Evolutionary conservation across 805 yeast genomes (phyloP).

Genomic region (Candida odintsovae): DNA sequence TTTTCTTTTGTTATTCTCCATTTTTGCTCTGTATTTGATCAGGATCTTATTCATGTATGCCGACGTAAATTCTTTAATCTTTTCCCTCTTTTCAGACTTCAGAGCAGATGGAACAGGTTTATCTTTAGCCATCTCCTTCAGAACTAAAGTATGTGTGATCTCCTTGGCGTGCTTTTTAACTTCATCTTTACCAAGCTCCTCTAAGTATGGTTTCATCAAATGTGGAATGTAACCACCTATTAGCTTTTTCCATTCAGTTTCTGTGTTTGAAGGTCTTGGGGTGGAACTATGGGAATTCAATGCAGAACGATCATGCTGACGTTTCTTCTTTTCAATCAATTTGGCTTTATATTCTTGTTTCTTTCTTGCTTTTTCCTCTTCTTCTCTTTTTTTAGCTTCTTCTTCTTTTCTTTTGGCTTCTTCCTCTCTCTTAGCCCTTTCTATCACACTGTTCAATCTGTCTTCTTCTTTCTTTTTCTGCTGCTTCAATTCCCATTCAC

Average conservation of each 20-base stretch:
- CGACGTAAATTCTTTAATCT: constrained; percentile 59
- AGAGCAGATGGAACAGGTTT: constrained; percentile 48
- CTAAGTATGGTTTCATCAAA: constrained; percentile 58
- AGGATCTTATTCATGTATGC: constrained; percentile 64
- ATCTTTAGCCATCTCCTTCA: constrained; percentile 52
- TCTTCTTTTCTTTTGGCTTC: constrained; percentile 19
- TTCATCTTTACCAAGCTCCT: constrained; percentile 64
- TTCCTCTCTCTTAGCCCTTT: constrained; percentile 30
- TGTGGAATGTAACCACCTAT: constrained; percentile 82
- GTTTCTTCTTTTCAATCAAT: constrained; percentile 18
- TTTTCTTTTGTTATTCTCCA: constrained; percentile 9
- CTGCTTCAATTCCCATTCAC: constrained; percentile 20
- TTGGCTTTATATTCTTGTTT: constrained; percentile 31
- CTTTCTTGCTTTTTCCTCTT: constrained; percentile 13
- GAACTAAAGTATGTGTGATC: constrained; percentile 57
- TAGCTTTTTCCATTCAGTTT: constrained; percentile 30
- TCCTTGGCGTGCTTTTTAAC: constrained; percentile 77
- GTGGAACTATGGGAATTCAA: constrained; percentile 1
- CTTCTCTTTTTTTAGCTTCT: constrained; percentile 18
- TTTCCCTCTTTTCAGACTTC: constrained; percentile 57
- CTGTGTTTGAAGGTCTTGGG: constrained; percentile 2
- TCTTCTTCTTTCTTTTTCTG: constrained; percentile 17
- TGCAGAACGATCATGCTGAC: constrained; percentile 12
- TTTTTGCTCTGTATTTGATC: constrained; percentile 36
- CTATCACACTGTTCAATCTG: constrained; percentile 32